Evolutionary conservation across 2,329 filamentous ascomycete genomes (phyloP).

Genomic region (Penicillium crustosum): DNA sequence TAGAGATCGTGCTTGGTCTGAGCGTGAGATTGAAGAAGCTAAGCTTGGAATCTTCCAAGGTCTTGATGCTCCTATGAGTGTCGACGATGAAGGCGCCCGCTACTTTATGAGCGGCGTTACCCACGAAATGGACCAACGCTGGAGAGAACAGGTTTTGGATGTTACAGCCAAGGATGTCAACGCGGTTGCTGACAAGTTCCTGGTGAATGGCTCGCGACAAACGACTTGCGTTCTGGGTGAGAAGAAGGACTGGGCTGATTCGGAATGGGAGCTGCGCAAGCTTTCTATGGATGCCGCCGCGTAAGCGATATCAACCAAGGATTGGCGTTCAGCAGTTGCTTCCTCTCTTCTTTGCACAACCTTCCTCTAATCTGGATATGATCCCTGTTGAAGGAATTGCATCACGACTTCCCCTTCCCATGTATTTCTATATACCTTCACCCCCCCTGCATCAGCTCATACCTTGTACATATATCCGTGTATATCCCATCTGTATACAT

Average conservation of each 20-base stretch:
- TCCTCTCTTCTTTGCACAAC: neutral
- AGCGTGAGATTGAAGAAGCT: constrained; percentile 87
- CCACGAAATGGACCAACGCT: constrained; percentile 82
- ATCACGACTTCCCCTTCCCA: constrained; percentile 7
- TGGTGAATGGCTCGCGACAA: constrained; percentile 65
- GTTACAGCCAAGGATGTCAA: constrained; percentile 79
- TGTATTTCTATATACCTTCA: constrained; percentile 22
- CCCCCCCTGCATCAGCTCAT: constrained; percentile 9
- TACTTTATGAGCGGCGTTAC: constrained; percentile 82
- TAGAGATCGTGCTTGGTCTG: constrained; percentile 74
- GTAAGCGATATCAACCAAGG: constrained; percentile 15
- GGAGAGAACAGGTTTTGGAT: constrained; percentile 81
- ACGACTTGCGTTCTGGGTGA: constrained; percentile 76
- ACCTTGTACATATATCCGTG: constrained; percentile 28
- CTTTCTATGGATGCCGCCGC: constrained; percentile 58
- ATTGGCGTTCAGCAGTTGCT: neutral
- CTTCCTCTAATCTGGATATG: neutral
- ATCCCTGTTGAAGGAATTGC: neutral
- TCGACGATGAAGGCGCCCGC: constrained; percentile 83
- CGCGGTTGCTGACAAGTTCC: constrained; percentile 75
- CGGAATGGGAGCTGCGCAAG: constrained; percentile 74
- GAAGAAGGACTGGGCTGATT: constrained; percentile 70
- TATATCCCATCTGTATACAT: constrained; percentile 22
- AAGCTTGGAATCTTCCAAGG: constrained; percentile 93
- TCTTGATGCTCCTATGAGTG: constrained; percentile 82